Percentiles rank a stretch among this genome's conserved stretches.
These are phyloP conservation scores for Alloteropsis semialata DNA, from an alignment of 176 grass and related monocot genomes.

Conservation along the genomic window DNA sequence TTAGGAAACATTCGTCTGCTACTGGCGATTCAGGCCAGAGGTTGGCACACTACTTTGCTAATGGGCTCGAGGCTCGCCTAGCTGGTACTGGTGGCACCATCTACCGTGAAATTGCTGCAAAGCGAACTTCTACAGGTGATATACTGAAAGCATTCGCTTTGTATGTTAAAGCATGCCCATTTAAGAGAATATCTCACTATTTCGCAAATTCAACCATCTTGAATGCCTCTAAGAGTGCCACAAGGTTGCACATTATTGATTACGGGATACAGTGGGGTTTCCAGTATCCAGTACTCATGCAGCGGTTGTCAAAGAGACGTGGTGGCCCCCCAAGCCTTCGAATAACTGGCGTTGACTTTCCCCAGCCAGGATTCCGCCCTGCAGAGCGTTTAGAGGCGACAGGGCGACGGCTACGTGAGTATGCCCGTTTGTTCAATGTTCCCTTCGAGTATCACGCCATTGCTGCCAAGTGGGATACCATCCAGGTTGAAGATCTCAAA, in stretches of 20 bases:
- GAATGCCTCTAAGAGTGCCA: background rate
- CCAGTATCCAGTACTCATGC: conserved; percentile 42
- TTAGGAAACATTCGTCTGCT: conserved; percentile 37
- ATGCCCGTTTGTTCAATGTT: conserved; percentile 35
- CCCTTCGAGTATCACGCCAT: conserved; percentile 31
- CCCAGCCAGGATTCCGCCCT: conserved; percentile 41
- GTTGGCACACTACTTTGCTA: conserved; percentile 41
- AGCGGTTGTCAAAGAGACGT: conserved; percentile 6
- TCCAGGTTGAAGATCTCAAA: conserved; percentile 31
- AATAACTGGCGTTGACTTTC: conserved; percentile 37
- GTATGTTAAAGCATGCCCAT: conserved; percentile 31
- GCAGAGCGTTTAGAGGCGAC: conserved; percentile 37
- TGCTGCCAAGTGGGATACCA: conserved; percentile 44
- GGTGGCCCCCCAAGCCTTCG: conserved; percentile 19
- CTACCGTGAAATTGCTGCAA: conserved; percentile 29
- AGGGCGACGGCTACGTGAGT: conserved; percentile 23
- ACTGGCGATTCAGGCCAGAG: conserved; percentile 33
- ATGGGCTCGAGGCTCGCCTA: conserved; percentile 44
- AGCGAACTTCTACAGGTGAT: conserved; percentile 13
- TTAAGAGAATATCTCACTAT: conserved; percentile 5
- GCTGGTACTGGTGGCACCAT: conserved; percentile 37
- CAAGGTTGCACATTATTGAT: conserved; percentile 40
- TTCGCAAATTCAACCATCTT: conserved; percentile 26
- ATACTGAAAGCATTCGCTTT: conserved; percentile 25
- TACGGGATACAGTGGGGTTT: conserved; percentile 35